A percentile compares a stretch with the other conserved stretches of the same genome.
Evolutionary conservation across 495 filamentous ascomycete species (phyloP).

Genomic region (Parachaetomium inaequale): DNA sequence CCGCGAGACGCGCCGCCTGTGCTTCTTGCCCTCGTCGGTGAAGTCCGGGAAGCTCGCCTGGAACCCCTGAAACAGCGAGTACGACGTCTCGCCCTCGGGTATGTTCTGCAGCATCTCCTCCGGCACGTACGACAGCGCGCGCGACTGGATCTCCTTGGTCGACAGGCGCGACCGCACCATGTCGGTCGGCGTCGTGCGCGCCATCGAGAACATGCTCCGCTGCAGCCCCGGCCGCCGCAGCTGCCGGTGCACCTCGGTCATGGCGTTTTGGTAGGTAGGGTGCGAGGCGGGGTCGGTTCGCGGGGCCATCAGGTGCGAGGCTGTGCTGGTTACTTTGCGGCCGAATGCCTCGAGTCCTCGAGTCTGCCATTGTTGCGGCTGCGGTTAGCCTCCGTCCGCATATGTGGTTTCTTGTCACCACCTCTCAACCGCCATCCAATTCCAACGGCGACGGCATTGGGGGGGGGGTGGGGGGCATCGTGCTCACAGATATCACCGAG

Average conservation of each 20-base stretch:
- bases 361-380: slow-evolving; percentile 50
- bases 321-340: slow-evolving; percentile 91
- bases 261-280: slow-evolving; percentile 75
- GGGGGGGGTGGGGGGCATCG: neutral
- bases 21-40: slow-evolving; percentile 61
- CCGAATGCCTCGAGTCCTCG: slow-evolving; percentile 89
- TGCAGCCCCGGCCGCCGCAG: slow-evolving; percentile 78
- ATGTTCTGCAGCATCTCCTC: slow-evolving; percentile 87
- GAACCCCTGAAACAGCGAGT: slow-evolving; percentile 95
- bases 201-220: slow-evolving; percentile 82
- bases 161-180: slow-evolving; percentile 89
- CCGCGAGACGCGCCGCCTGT: slow-evolving; percentile 65
- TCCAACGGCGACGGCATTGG: neutral
- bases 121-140: slow-evolving; percentile 81
- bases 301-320: slow-evolving; percentile 78
- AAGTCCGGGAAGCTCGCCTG: slow-evolving; percentile 83
- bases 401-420: neutral
- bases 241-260: slow-evolving; percentile 86
- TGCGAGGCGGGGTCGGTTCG: slow-evolving; percentile 57
- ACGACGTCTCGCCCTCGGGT: slow-evolving; percentile 77
- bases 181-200: slow-evolving; percentile 84
- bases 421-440: neutral
- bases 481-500: slow-evolving; percentile 52
- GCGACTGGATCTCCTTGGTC: slow-evolving; percentile 88
- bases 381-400: slow-evolving; percentile 12